phyloP scores from a whole-genome alignment of 768 basidiomycete species.

The Boletus barrowsii region DNA sequence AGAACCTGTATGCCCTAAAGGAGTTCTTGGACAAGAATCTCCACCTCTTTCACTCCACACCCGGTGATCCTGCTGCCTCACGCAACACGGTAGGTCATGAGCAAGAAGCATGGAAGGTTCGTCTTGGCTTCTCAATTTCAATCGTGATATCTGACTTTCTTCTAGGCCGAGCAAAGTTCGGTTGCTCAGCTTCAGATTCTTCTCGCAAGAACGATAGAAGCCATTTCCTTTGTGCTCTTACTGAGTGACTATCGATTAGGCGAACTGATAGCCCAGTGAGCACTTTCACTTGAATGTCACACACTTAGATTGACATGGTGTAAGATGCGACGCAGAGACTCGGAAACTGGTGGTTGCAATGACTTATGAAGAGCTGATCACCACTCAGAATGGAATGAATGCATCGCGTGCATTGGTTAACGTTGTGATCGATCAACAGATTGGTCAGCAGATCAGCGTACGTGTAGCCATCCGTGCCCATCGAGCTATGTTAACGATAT shows the following conservation, averaged over 20 bases:
- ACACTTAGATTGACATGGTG: constrained; percentile 6
- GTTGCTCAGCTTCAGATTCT: constrained; percentile 75
- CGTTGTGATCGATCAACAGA: constrained; percentile 96
- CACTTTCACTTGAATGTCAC: constrained; percentile 8
- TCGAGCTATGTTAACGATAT: constrained; percentile 4
- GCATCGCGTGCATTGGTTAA: constrained; percentile 89
- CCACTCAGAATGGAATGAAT: constrained; percentile 80
- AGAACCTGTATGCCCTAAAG: constrained; percentile 74
- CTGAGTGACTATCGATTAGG: constrained; percentile 88
- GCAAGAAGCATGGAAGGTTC: constrained; percentile 88
- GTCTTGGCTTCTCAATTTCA: constrained; percentile 3
- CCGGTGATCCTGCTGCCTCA: constrained; percentile 60
- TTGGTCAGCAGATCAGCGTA: constrained; percentile 93
- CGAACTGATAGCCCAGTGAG: constrained; percentile 79
- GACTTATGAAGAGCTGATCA: constrained; percentile 86
- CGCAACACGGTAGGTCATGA: constrained; percentile 58
- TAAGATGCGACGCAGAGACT: constrained; percentile 68
- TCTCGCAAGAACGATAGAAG: constrained; percentile 85
- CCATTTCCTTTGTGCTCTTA: constrained; percentile 88
- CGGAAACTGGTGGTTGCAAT: constrained; percentile 67
- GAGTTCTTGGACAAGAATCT: constrained; percentile 78
- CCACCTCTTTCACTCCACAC: constrained; percentile 80
- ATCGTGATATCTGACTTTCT: constrained; percentile 6
- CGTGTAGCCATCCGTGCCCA: constrained; percentile 24
- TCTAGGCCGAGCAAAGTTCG: constrained; percentile 76